A percentile compares a stretch with the other conserved stretches of the same genome.
These are phyloP conservation scores for Leishmania braziliensis DNA, from an alignment of 208 protist species.

Conservation along the genomic window DNA sequence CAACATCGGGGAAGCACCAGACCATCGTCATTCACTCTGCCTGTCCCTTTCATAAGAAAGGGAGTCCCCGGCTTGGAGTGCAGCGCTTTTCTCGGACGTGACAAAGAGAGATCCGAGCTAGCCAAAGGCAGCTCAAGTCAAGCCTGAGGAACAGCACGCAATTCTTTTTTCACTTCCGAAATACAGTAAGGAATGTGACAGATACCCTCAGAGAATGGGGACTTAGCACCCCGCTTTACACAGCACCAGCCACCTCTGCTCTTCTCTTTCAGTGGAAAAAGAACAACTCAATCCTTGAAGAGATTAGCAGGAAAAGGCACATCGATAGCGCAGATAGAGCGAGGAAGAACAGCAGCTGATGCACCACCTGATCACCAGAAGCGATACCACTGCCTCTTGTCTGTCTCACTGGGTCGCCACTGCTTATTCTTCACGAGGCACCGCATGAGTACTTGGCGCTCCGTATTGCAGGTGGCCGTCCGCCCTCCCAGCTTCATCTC, in stretches of 20 bases:
- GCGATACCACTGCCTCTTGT: constrained; percentile 41
- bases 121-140: background rate
- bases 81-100: background rate
- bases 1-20: background rate
- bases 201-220: background rate
- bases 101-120: background rate
- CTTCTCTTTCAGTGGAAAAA: background rate
- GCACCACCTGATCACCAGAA: constrained; percentile 34
- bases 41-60: background rate
- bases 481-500: constrained; percentile 81
- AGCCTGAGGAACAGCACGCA: background rate
- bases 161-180: background rate
- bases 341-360: background rate
- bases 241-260: background rate
- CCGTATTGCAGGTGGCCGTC: constrained; percentile 62
- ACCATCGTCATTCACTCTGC: background rate
- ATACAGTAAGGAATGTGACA: constrained; percentile 2
- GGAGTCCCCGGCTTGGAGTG: background rate
- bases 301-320: background rate
- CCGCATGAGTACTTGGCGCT: constrained; percentile 68
- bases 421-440: constrained; percentile 73
- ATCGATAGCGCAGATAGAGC: background rate
- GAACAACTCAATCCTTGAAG: background rate
- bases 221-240: background rate
- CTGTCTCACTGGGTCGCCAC: constrained; percentile 36